A percentile compares a stretch with the other conserved stretches of the same genome.
Conservation (phyloP, 1,284 basidiomycete genomes). For the Anthracocystis walkeri region DNA sequence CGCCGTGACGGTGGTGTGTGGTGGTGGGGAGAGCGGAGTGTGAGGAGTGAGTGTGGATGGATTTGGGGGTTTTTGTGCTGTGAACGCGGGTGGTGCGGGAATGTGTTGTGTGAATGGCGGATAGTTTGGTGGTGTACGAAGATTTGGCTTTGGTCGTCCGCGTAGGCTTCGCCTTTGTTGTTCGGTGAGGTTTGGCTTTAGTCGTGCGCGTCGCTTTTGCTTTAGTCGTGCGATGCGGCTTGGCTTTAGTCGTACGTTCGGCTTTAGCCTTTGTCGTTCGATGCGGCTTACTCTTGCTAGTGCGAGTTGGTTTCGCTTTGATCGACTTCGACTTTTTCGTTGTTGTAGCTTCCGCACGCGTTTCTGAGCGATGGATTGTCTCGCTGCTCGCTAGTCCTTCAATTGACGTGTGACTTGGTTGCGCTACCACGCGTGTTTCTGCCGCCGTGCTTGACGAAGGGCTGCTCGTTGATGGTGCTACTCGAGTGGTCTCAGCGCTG, state of each 20-base stretch:
- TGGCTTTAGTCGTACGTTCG: background rate
- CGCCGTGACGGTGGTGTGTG: background rate
- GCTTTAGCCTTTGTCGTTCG: background rate
- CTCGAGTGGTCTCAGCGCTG: no score
- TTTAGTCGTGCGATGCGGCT: background rate
- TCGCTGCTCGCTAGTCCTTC: no score
- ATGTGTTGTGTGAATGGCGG: background rate
- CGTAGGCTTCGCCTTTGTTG: no score
- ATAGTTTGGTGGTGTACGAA: background rate
- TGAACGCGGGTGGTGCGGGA: no score
- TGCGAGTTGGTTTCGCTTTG: background rate
- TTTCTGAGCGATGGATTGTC: no score
- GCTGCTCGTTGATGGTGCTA: no score
- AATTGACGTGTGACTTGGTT: no score
- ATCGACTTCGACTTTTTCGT: no score
- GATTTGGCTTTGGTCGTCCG: background rate
- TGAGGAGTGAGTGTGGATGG: background rate
- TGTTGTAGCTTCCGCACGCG: no score
- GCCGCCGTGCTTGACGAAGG: no score
- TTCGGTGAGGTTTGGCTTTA: background rate
- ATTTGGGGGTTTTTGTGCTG: background rate
- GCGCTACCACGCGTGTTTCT: no score
- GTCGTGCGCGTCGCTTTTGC: background rate
- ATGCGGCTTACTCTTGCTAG: background rate
- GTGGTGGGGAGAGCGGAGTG: slow-evolving; percentile 1